A percentile compares a stretch with the other conserved stretches of the same genome.
These are phyloP conservation scores for Besnoitia besnoiti DNA, from an alignment of 169 alveolate species.

Conservation along the genomic window DNA sequence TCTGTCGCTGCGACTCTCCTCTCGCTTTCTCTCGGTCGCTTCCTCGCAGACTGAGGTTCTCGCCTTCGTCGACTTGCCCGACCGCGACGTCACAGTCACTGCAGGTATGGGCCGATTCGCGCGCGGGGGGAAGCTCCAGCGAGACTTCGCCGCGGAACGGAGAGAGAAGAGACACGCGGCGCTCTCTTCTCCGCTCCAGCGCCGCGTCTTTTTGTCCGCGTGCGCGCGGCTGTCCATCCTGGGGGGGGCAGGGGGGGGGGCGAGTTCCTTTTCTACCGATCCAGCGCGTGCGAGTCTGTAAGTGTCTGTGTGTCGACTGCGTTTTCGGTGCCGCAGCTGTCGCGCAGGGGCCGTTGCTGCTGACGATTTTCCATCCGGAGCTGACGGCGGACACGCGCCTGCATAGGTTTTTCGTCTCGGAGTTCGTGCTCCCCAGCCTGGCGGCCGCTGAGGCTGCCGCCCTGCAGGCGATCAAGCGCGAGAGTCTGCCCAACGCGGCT, in stretches of 20 bases:
- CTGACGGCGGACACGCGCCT: constrained; percentile 29
- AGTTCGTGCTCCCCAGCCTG: constrained; percentile 8
- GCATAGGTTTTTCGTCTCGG: constrained; percentile 4
- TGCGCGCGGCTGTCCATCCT: not conserved
- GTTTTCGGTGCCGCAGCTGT: too few species aligned
- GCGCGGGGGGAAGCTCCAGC: too few species aligned
- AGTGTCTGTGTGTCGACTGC: not conserved
- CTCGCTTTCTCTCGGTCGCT: not conserved
- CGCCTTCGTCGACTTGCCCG: constrained; percentile 2
- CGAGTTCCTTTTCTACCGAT: not conserved
- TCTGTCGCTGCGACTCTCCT: not conserved
- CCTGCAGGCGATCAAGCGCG: not conserved
- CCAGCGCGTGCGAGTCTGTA: not conserved
- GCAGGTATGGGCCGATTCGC: constrained; percentile 9
- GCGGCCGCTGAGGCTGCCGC: not conserved
- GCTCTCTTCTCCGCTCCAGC: not conserved
- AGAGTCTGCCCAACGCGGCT: too few species aligned
- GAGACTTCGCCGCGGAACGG: too few species aligned
- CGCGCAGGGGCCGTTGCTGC: constrained; percentile 1
- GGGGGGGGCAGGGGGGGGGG: not conserved
- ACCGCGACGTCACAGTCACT: not conserved
- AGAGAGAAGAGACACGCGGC: too few species aligned
- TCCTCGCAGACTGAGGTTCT: not conserved
- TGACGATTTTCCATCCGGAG: constrained; percentile 33
- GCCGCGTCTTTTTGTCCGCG: not conserved